phyloP scores from a whole-genome alignment of 208 protist species.

The Balamuthia mandrillaris region DNA sequence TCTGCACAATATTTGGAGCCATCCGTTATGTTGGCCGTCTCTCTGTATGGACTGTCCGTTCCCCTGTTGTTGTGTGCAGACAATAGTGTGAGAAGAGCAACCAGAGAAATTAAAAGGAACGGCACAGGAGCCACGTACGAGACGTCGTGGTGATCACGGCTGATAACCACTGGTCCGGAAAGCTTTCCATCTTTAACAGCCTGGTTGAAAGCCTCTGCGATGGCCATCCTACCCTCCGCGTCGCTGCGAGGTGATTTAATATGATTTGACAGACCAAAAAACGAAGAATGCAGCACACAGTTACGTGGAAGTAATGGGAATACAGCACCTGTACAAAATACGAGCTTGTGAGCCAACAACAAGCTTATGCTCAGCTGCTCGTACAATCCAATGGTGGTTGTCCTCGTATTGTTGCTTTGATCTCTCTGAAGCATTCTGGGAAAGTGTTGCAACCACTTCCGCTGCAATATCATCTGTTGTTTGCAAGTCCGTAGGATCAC shows the following conservation, averaged over 20 bases:
- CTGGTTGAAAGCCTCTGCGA: slow-evolving; percentile 78
- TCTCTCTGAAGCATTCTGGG: not conserved
- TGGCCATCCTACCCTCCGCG: slow-evolving; percentile 68
- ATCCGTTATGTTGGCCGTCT: slow-evolving; percentile 81
- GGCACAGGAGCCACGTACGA: slow-evolving; percentile 5
- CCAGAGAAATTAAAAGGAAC: not conserved
- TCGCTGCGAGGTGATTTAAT: not conserved
- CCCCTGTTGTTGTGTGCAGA: too few relatives aligned
- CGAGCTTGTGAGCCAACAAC: slow-evolving; percentile 84
- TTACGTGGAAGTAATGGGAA: too few relatives aligned
- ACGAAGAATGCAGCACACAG: not conserved
- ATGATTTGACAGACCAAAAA: not conserved
- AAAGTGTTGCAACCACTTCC: slow-evolving; percentile 67
- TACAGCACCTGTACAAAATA: slow-evolving; percentile 81
- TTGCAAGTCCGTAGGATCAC: slow-evolving; percentile 65
- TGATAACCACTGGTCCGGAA: slow-evolving; percentile 63
- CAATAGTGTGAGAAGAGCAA: too few relatives aligned
- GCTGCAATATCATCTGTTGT: slow-evolving; percentile 75
- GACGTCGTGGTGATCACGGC: slow-evolving; percentile 85
- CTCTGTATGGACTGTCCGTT: slow-evolving; percentile 78
- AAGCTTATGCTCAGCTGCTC: slow-evolving; percentile 73
- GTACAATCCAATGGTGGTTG: slow-evolving; percentile 79
- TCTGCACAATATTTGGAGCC: slow-evolving; percentile 78
- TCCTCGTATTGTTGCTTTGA: slow-evolving; percentile 61
- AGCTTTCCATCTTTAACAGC: slow-evolving; percentile 72